Percentiles rank a stretch among this genome's conserved stretches.
These are phyloP conservation scores for Cladosporium sp. DNA, from an alignment of 2,329 filamentous ascomycete genomes.

Conservation along the genomic window DNA sequence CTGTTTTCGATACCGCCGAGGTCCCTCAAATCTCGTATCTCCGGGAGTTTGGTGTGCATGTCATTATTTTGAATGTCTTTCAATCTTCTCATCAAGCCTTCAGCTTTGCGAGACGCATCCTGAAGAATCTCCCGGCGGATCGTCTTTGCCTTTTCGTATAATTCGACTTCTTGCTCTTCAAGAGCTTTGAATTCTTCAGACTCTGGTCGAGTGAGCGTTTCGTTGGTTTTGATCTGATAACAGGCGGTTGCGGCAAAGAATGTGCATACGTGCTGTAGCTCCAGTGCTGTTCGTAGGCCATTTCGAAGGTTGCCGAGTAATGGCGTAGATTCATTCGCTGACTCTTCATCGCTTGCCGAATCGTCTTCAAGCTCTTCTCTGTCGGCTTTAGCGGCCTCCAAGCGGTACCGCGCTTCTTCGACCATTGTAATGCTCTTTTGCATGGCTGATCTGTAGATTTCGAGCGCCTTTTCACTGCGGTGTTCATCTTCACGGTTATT, in stretches of 20 bases:
- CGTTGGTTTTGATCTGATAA: conserved; percentile 75
- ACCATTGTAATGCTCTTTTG: conserved; percentile 48
- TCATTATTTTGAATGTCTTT: conserved; percentile 40
- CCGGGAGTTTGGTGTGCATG: conserved; percentile 49
- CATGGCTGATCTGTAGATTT: conserved; percentile 59
- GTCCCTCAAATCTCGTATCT: conserved; percentile 47
- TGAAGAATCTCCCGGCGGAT: conserved; percentile 74
- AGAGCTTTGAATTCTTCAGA: conserved; percentile 63
- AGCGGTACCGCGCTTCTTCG: conserved; percentile 58
- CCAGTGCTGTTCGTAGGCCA: conserved; percentile 67
- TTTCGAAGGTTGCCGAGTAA: conserved; percentile 43
- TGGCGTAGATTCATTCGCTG: conserved; percentile 22
- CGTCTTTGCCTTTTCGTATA: conserved; percentile 73
- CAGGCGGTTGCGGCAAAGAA: conserved; percentile 84
- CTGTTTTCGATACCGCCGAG: conserved; percentile 69
- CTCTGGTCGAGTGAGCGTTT: conserved; percentile 58
- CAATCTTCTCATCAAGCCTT: conserved; percentile 62
- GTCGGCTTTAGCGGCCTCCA: conserved; percentile 47
- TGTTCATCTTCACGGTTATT: conserved; percentile 58
- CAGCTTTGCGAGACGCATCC: conserved; percentile 55
- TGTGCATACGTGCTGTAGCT: conserved; percentile 73
- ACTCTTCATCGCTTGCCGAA: conserved; percentile 31
- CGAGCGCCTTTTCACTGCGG: conserved; percentile 61
- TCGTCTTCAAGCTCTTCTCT: conserved; percentile 12
- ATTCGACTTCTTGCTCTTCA: conserved; percentile 65